Conservation (phyloP, 2,329 filamentous ascomycete genomes). For the Aspergillus sp. region DNA sequence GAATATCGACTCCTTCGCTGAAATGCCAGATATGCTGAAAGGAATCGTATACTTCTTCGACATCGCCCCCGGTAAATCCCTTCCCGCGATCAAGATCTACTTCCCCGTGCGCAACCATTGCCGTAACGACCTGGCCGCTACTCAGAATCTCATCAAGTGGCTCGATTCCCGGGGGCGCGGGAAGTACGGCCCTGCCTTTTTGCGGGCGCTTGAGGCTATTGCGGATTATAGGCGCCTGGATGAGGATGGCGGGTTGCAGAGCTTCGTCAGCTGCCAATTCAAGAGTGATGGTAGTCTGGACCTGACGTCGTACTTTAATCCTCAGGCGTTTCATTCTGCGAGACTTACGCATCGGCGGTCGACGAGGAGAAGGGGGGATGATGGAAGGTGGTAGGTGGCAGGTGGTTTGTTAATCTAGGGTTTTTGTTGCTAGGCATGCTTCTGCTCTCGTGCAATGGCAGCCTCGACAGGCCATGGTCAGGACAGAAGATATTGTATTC, state of each 20-base stretch:
- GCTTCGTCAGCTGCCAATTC: constrained; percentile 6
- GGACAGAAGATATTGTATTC: too few relatives aligned
- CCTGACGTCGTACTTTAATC: constrained; percentile 5
- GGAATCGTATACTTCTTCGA: constrained; percentile 9
- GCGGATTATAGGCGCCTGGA: constrained; percentile 6
- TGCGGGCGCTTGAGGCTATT: constrained; percentile 1
- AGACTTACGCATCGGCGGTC: neutral
- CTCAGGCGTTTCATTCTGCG: constrained; percentile 5
- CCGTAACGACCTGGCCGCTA: constrained; percentile 3
- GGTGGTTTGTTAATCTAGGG: neutral
- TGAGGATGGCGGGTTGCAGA: neutral
- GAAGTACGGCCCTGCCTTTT: neutral
- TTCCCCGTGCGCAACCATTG: constrained; percentile 4
- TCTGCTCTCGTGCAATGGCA: neutral
- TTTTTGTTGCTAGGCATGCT: neutral
- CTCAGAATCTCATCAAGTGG: constrained; percentile 1
- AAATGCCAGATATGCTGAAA: neutral
- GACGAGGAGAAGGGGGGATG: constrained; percentile 4
- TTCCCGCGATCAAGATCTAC: constrained; percentile 3
- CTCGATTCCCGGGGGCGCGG: neutral
- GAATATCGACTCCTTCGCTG: neutral
- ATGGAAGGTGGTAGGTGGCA: neutral
- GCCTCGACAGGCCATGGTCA: too few relatives aligned
- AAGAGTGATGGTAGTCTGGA: neutral
- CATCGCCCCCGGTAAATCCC: neutral